Conservation (phyloP, 495 filamentous ascomycete species). For the Cairneyella variabilis region DNA sequence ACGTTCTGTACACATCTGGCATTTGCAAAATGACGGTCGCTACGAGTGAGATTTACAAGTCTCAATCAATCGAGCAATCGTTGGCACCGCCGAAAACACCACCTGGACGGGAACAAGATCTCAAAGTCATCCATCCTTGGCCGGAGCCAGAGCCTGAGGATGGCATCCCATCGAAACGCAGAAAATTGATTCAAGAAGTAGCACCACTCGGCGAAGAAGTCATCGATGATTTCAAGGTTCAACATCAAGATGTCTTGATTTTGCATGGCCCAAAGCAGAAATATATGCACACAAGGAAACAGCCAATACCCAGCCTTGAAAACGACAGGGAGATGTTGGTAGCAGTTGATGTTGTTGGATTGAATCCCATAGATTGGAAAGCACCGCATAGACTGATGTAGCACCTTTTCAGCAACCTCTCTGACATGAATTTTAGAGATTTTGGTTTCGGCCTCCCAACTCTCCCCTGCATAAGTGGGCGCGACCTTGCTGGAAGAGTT, state of each 20-base stretch:
- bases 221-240: slow-evolving; percentile 14
- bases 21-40: background rate
- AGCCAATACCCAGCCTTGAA: slow-evolving; percentile 43
- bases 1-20: no score
- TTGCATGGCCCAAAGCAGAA: slow-evolving; percentile 39
- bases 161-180: background rate
- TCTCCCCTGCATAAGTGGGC: slow-evolving; percentile 63
- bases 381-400: slow-evolving; percentile 46
- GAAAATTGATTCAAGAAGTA: slow-evolving; percentile 3
- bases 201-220: background rate
- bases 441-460: slow-evolving; percentile 63
- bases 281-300: slow-evolving; percentile 38
- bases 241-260: slow-evolving; percentile 38
- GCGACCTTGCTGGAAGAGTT: slow-evolving; percentile 59
- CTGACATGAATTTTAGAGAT: slow-evolving; percentile 36
- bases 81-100: slow-evolving; percentile 14
- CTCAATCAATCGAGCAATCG: slow-evolving; percentile 14
- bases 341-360: slow-evolving; percentile 53
- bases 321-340: slow-evolving; percentile 52
- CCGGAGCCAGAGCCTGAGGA: slow-evolving; percentile 18
- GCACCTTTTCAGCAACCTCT: background rate
- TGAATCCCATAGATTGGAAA: slow-evolving; percentile 76
- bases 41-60: slow-evolving; percentile 6
- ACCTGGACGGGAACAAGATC: background rate
- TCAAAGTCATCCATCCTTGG: slow-evolving; percentile 7